Evolutionary conservation across 306 rosid species (phyloP).

Genomic region (Mimosa bimucronata): DNA sequence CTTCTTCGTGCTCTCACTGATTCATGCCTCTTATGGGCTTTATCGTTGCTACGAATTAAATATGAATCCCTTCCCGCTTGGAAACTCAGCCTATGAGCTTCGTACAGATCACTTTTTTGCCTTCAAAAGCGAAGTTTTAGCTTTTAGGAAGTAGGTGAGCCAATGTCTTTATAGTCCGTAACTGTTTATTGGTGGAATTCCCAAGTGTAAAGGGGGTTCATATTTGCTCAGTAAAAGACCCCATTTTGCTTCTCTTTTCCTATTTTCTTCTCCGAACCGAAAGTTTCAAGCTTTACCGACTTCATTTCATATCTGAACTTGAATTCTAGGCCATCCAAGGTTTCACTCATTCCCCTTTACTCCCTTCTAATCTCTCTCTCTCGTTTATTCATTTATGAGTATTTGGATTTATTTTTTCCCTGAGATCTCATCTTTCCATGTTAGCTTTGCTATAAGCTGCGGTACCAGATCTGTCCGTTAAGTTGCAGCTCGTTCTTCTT

Average conservation of each 20-base stretch:
- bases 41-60: too few species aligned
- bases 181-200: conserved; percentile 47
- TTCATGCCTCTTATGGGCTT: too few species aligned
- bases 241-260: not conserved
- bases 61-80: too few species aligned
- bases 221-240: conserved; percentile 17
- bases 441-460: not conserved
- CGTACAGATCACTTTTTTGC: too few species aligned
- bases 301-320: conserved; percentile 6
- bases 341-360: not conserved
- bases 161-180: too few species aligned
- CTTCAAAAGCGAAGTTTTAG: not conserved
- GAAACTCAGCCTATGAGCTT: too few species aligned
- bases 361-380: conserved; percentile 19
- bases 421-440: too few species aligned
- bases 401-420: too few species aligned
- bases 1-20: too few species aligned
- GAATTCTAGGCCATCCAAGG: conserved; percentile 24
- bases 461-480: conserved; percentile 26
- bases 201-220: conserved; percentile 7
- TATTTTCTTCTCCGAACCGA: not conserved
- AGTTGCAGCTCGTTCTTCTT: too few species aligned
- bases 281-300: not conserved
- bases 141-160: too few species aligned
- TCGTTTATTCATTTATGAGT: too few species aligned